Evolutionary conservation across 2,329 filamentous ascomycete species (phyloP).

Genomic region (Aspergillus neotritici): DNA sequence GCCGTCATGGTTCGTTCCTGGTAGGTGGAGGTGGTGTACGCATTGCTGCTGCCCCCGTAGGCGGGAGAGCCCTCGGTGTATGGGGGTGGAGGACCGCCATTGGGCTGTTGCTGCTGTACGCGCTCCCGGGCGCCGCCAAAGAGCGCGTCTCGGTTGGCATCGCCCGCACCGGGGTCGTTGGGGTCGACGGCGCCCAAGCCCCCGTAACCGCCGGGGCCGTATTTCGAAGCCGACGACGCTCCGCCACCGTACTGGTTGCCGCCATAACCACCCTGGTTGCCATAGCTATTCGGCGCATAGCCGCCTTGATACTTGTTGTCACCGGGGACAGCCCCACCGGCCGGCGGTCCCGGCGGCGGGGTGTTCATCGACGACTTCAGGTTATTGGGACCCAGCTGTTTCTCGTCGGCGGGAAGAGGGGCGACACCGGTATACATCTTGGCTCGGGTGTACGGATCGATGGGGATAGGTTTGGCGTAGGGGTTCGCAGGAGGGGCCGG

Average conservation of each 20-base stretch:
- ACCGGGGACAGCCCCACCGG: constrained; percentile 25
- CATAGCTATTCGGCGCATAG: constrained; percentile 39
- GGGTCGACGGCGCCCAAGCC: constrained; percentile 48
- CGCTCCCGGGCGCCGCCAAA: constrained; percentile 54
- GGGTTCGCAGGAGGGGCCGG: constrained; percentile 50
- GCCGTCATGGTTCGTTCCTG: constrained; percentile 73
- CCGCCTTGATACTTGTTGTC: constrained; percentile 30
- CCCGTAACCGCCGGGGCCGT: constrained; percentile 50
- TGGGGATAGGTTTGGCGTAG: constrained; percentile 49
- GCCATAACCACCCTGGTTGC: constrained; percentile 46
- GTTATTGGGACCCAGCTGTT: too few relatives aligned
- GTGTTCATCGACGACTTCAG: not conserved
- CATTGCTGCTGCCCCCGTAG: constrained; percentile 32
- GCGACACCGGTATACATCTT: constrained; percentile 41
- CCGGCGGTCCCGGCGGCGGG: constrained; percentile 19
- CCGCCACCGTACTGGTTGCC: constrained; percentile 49
- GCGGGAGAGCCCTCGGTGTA: constrained; percentile 21
- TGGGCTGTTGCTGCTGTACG: constrained; percentile 37
- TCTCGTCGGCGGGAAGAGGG: constrained; percentile 29
- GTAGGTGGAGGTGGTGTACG: constrained; percentile 43
- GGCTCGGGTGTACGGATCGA: constrained; percentile 51
- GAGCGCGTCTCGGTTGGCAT: constrained; percentile 52
- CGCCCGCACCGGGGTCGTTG: constrained; percentile 46
- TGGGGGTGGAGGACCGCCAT: constrained; percentile 22
- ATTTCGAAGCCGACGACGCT: constrained; percentile 42